These are phyloP conservation scores for Urtica urens DNA, from an alignment of 306 rosid genomes.

Conservation along the genomic window DNA sequence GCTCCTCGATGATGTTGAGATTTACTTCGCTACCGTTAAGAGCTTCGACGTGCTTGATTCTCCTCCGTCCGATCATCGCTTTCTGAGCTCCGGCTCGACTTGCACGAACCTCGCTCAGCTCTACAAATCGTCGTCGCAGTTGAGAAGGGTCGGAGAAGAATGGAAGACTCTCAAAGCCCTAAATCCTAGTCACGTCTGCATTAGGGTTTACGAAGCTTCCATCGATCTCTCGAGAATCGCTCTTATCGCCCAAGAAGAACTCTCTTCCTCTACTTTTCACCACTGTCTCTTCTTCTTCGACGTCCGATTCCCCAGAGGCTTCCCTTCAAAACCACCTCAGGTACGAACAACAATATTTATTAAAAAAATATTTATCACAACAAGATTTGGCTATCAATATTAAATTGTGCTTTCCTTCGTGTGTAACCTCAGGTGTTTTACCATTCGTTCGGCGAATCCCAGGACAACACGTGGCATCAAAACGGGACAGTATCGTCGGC, in stretches of 20 bases:
- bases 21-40: neutral
- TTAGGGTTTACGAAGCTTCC: constrained; percentile 15
- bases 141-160: neutral
- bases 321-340: constrained; percentile 11
- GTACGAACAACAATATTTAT: too few relatives aligned
- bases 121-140: neutral
- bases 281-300: constrained; percentile 29
- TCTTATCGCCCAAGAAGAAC: constrained; percentile 10
- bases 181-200: constrained; percentile 10
- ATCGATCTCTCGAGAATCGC: constrained; percentile 23
- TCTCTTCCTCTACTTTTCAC: constrained; percentile 1
- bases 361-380: too few relatives aligned
- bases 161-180: neutral
- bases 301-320: constrained; percentile 16
- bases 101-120: neutral
- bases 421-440: neutral
- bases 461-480: neutral
- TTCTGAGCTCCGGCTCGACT: neutral
- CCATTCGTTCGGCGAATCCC: neutral
- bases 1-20: constrained; percentile 10
- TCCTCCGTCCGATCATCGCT: constrained; percentile 13
- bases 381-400: too few relatives aligned
- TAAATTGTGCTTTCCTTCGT: too few relatives aligned
- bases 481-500: neutral
- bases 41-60: constrained; percentile 7